Percentiles rank a stretch among this genome's conserved stretches.
Conservation (phyloP, 2,329 filamentous ascomycete genomes). For the Lecanicillium sp. region DNA sequence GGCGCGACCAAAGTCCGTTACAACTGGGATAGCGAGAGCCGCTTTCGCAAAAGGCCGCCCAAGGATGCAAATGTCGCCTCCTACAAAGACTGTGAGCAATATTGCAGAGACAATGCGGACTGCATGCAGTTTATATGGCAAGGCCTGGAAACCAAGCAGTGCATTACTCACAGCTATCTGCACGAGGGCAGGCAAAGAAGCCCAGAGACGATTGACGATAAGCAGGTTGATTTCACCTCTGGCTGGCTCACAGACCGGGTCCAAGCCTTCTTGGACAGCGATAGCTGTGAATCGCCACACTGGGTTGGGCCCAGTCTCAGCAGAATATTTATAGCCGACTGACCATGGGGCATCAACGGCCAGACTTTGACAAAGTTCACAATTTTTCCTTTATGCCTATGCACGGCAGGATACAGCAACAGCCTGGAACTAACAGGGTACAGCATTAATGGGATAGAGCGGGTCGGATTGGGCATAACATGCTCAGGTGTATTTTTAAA, state of each 20-base stretch:
- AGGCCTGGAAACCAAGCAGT: neutral
- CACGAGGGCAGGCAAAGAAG: no score
- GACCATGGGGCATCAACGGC: no score
- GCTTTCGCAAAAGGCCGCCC: slow-evolving; percentile 1
- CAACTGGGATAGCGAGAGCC: slow-evolving; percentile 8
- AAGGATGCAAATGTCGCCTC: neutral
- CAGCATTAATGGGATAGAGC: no score
- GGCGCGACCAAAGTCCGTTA: slow-evolving; percentile 2
- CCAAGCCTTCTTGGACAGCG: neutral
- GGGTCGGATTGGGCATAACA: no score
- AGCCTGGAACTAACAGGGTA: no score
- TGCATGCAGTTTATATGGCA: slow-evolving; percentile 6
- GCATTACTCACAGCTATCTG: slow-evolving; percentile 3
- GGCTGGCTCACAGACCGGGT: slow-evolving; percentile 5
- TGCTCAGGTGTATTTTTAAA: no score
- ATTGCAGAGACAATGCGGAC: slow-evolving; percentile 1
- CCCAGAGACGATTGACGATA: neutral
- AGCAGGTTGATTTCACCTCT: neutral
- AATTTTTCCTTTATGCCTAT: no score
- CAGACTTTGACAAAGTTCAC: no score
- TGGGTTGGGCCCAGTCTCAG: slow-evolving; percentile 4
- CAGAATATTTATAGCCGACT: slow-evolving; percentile 1
- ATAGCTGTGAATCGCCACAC: neutral
- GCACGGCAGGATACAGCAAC: no score
- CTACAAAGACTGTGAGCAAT: neutral